Percentiles rank a stretch among this genome's conserved stretches.
These are phyloP conservation scores for Proteromonas lacertae DNA, from an alignment of 352 stramenopile species.

Conservation along the genomic window DNA sequence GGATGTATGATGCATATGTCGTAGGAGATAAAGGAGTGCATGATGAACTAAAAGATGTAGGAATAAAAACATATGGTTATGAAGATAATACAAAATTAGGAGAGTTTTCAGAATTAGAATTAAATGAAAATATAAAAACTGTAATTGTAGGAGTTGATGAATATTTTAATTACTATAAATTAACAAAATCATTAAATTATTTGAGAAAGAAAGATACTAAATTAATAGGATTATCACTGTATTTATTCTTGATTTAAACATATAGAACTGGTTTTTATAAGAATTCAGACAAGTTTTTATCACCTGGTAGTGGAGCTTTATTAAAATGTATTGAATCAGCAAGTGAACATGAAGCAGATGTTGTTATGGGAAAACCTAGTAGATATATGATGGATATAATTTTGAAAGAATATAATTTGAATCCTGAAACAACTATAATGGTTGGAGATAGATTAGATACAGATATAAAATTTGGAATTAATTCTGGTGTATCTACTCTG, in stretches of 20 bases:
- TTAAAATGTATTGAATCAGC: too few species aligned
- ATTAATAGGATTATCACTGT: too few species aligned
- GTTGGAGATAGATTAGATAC: conserved; percentile 45
- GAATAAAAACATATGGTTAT: too few species aligned
- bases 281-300: too few species aligned
- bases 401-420: conserved; percentile 22
- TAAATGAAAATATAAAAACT: conserved; percentile 22
- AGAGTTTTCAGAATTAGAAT: conserved; percentile 7
- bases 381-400: conserved; percentile 50
- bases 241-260: too few species aligned
- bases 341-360: too few species aligned
- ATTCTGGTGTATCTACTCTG: conserved; percentile 35
- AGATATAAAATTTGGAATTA: conserved; percentile 37
- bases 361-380: conserved; percentile 34
- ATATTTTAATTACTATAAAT: conserved; percentile 55
- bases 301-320: too few species aligned
- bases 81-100: conserved; percentile 21
- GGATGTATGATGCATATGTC: conserved; percentile 7
- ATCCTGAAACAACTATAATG: conserved; percentile 14
- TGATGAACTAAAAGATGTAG: conserved; percentile 42
- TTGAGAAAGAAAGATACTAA: conserved; percentile 38
- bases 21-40: conserved; percentile 42
- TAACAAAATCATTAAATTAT: conserved; percentile 41
- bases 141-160: conserved; percentile 39
- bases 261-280: too few species aligned